Evolutionary conservation across 768 basidiomycete genomes (phyloP), one percentile per base, ranked within the genome.

Genomic region (Astraeus odoratus): DNA sequence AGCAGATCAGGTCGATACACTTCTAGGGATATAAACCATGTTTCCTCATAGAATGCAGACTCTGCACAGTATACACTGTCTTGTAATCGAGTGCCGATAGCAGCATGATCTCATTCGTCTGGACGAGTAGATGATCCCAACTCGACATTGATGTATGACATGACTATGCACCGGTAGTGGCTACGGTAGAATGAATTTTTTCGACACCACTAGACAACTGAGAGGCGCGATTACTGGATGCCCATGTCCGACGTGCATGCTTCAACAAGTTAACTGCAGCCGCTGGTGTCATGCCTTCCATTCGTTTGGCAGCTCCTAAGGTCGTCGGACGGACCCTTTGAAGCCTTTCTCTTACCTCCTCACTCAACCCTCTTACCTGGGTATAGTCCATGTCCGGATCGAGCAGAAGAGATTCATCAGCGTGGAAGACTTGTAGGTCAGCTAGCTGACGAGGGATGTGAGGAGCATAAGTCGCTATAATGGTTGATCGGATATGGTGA

Each of bases 211-310:
- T 35, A 27, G 29, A n/a, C 39, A 19, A 18, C 15, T 33, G 30
- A 8, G 24, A 15, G 8, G 25, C 36, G 20, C 19, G 33, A 23
- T 20, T 27, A 23, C 10, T 41, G 19, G 41, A n/a, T 39, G 45
- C 26, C 61, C 61, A 63, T 16, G 59, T 67, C 45, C 68, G 62
- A 43, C 61, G 68, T 39, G 86, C 80, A 57, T 87, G 74, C 53
- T 74, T 77, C 50, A 93, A 67, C 20, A 94, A 59, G 31, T 71
- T 70, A 10, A 90, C 71, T n/a, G 86, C 67, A 1, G 80, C 78
- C 0, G 81, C 74, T 2, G 91, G 91, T 3, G 92, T 95, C 77
- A 94, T 88, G 7, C 92, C 92, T 58, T 94, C 91, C 80, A 94
- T 91, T 22, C 91, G 71, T 61, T 91, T 92, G 13, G 86, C 92